These are phyloP conservation scores for Ganoderma sinense DNA, from an alignment of 1,284 basidiomycete genomes.

Conservation along the genomic window DNA sequence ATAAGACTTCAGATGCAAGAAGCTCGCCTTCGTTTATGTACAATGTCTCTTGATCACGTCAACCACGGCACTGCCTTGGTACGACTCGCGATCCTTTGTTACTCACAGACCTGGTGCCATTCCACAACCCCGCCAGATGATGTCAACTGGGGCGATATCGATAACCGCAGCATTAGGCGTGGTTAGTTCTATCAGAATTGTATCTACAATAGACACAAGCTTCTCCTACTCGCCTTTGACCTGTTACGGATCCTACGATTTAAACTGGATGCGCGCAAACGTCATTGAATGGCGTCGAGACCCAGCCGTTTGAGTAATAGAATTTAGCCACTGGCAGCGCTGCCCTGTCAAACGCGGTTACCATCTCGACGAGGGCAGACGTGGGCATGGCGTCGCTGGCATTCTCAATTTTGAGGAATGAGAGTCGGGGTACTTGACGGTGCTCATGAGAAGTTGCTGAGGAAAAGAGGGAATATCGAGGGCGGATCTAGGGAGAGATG, in stretches of 20 bases:
- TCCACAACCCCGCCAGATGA: background rate
- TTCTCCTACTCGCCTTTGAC: background rate
- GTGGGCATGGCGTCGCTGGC: background rate
- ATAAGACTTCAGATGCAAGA: no score
- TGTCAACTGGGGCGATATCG: background rate
- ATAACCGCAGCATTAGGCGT: background rate
- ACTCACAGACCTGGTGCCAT: no score
- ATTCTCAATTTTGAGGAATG: background rate
- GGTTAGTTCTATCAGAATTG: background rate
- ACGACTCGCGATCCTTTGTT: no score
- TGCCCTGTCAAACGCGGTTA: background rate
- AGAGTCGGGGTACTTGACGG: background rate
- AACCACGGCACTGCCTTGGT: no score
- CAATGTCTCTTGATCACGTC: no score
- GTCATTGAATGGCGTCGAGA: background rate
- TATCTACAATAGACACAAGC: background rate
- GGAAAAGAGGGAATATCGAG: background rate
- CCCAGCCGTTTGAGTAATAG: background rate
- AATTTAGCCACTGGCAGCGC: background rate
- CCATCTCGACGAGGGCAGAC: background rate
- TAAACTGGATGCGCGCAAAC: background rate
- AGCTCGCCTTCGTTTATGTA: no score
- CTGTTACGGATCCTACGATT: background rate
- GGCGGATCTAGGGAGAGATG: background rate
- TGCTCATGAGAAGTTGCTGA: background rate